Evolutionary conservation across 768 basidiomycete species (phyloP), one percentile per base, ranked within the genome.

Genomic region (Leccinum disarticulatum): DNA sequence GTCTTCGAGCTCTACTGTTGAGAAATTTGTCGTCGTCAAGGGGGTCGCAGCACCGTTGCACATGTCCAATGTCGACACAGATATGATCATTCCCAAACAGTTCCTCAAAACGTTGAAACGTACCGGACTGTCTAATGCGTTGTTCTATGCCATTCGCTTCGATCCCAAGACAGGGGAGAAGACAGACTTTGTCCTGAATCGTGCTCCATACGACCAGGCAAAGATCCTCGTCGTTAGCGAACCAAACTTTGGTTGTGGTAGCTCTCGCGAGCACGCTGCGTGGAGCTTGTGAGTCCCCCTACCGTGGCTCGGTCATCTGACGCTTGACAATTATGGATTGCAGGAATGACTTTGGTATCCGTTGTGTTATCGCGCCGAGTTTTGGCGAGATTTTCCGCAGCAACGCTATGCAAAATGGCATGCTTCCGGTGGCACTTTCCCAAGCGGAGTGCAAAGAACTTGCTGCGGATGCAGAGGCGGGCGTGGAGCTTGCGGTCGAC

Each of bases 1-100:
- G 9, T 70, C 81, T 30, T 74, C 81, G 1, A 77, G 80, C 14
- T 80, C 83, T 17, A 74, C 76, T 17, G 80, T 81, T 52, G 77
- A 79, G 64, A 88, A 87, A 64, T 93, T 93, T 73, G 83, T 77
- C 54, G 68, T 87, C 53, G 74, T 93, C 55, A 86, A 85, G 69
- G 91, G 91, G 46, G 82, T 91, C 56, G 82, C 88, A 47, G 90
- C 89, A 10, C 90, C 91, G n/a, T 67, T 93, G 74, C 81, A 88
- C 71, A 88, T 89, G 49, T 84, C 88, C 61, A 93, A 93, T 65
- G 87, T 95, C 62, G 93, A 96, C 75, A 96, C 93, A 50, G 93
- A 96, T 68, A 90, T 89, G 85, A 93, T 96, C 72, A 94, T 95
- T 69, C 93, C 93, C 3, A 94, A 95, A 68, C 93, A 94, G 68